Base-by-base conservation (phyloP, 2,329 filamentous ascomycete species). In the Pyrenophora teres region DNA sequence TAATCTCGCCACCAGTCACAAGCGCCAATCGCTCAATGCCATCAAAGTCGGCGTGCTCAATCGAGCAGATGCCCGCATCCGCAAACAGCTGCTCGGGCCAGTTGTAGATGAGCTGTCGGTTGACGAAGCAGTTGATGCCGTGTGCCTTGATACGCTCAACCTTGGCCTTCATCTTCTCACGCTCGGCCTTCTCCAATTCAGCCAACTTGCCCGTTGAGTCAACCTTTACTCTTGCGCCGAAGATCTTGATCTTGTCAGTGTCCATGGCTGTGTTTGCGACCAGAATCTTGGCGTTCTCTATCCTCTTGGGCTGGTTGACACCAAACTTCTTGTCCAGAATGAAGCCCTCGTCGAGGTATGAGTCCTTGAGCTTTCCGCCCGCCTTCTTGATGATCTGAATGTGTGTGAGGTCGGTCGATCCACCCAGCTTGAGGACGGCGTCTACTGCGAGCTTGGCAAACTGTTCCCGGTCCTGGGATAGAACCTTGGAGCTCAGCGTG, bases 321-420 rank as follows among this genome's bases (percentile, higher is more conserved):
- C 94, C 94, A 62, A 99, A 96, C 80, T 93, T 96, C 84, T 99
- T 99, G 80, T 99, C 94, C 47, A 99, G 81, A 70, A 99, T 97
- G 80, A 99, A 99, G 4, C 94, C 94, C 69, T 97, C 92, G 71
- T 99, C 94, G 36, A 99, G 83, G 77, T 99, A 99, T 10, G 93
- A 97, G 75, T 99, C 94, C 74, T 87, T 94, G 52, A 99, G 85
- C 82, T 97, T 99, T 67, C 94, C 94, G 65, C 94, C 94, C 2
- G 93, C 89, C 82, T 99, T 99, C 83, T 99, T 99, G 81, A 99
- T 99, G 70, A 99, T 92, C 77, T 99, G 94, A 62, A 99, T 99
- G 73, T 97, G 92, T 74, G 90, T 97, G 47, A 99, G 85, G 74
- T 99, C 94, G 51, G 90, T 91, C 2, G 92, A 95, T 50, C 89